Evolutionary conservation across 306 rosid species (phyloP).

Genomic region (Quercus wislizeni): DNA sequence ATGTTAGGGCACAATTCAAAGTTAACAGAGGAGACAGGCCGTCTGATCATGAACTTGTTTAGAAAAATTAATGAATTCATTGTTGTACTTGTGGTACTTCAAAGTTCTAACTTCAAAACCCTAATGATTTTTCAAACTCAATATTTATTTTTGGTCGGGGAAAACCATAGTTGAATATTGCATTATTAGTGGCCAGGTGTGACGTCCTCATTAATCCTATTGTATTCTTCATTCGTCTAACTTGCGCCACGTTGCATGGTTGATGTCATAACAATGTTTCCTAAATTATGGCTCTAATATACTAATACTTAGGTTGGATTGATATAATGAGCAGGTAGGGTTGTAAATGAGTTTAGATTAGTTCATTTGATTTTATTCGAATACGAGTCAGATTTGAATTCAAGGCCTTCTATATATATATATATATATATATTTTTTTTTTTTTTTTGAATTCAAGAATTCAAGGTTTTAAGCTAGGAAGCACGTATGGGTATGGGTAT

Average conservation of each 20-base stretch:
- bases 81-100: slow-evolving; percentile 64
- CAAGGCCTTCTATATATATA: too few species aligned
- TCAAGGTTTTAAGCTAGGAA: too few species aligned
- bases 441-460: too few species aligned
- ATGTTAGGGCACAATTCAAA: slow-evolving; percentile 48
- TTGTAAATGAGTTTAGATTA: too few species aligned
- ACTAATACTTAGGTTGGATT: slow-evolving; percentile 30
- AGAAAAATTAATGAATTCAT: slow-evolving; percentile 25
- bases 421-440: too few species aligned
- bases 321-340: too few species aligned
- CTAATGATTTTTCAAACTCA: too few species aligned
- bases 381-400: too few species aligned
- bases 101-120: slow-evolving; percentile 11
- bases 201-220: background rate
- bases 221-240: slow-evolving; percentile 6
- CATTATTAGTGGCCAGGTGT: slow-evolving; percentile 27
- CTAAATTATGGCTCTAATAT: slow-evolving; percentile 13
- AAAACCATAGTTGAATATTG: slow-evolving; percentile 21
- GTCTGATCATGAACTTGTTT: slow-evolving; percentile 32
- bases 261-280: slow-evolving; percentile 21
- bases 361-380: too few species aligned
- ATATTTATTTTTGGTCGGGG: too few species aligned
- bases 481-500: too few species aligned
- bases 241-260: slow-evolving; percentile 27
- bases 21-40: slow-evolving; percentile 32